phyloP scores from a whole-genome alignment of 495 filamentous ascomycete species.

The Amphirosellinia nigrospora region DNA sequence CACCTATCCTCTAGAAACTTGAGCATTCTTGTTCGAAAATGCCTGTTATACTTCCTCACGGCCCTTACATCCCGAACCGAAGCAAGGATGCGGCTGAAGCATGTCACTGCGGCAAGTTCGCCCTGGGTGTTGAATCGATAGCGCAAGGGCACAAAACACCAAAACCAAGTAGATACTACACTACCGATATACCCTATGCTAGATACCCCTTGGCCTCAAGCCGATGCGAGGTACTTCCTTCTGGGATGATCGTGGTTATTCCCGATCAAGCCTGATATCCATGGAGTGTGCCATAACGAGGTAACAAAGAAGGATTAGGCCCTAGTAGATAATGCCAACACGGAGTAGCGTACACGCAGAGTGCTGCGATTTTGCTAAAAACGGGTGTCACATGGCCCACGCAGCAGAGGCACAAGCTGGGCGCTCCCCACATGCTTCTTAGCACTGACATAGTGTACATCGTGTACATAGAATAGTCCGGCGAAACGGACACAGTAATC shows the following conservation, averaged over 20 bases:
- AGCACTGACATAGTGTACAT: not conserved
- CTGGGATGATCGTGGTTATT: not conserved
- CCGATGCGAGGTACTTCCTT: not conserved
- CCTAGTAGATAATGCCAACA: slow-evolving; percentile 6
- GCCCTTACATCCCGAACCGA: not conserved
- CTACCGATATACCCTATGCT: not conserved
- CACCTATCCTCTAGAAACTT: not conserved
- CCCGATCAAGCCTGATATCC: slow-evolving; percentile 7
- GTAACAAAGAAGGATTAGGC: not conserved
- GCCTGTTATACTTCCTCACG: not conserved
- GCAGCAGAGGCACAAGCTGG: not conserved
- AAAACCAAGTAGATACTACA: not conserved
- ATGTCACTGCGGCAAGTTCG: not conserved
- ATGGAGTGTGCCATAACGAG: slow-evolving; percentile 9
- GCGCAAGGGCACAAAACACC: not conserved
- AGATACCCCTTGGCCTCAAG: not conserved
- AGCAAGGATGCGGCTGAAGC: slow-evolving; percentile 11
- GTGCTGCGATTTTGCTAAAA: not conserved
- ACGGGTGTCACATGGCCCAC: slow-evolving; percentile 3
- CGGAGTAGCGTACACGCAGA: not conserved
- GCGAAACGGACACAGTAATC: slow-evolving; percentile 10
- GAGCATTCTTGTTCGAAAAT: not conserved
- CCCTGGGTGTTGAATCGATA: not conserved
- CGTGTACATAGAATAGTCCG: not conserved
- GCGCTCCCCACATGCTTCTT: not conserved